Evolutionary conservation across 768 basidiomycete species (phyloP), one percentile per base, ranked within the genome.

Genomic region (Gloeostereum incarnatum): DNA sequence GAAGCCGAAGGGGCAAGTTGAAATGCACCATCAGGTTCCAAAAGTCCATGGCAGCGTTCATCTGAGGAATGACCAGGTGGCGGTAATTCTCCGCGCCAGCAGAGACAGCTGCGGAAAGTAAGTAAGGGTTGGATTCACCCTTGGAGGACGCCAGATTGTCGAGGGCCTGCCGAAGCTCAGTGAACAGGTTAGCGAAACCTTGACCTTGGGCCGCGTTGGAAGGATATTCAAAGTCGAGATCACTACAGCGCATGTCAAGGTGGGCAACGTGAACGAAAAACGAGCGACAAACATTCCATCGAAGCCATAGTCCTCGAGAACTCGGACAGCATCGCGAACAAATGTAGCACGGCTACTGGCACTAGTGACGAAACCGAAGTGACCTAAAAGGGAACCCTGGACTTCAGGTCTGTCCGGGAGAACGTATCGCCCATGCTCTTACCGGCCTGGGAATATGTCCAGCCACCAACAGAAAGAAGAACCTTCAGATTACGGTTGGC

Each of bases 171-270:
- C 88, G 71, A 10, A 86, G 60, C 10, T 69, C 67, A 0, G 73
- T 77, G 40, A 79, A 54, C 13, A 91, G 72, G 41, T 71, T 63
- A 13, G 82, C 75, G 38, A 87, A 75, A 1, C 74, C 81, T 47
- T 75, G 69, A 1, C 81, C 83, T 48, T 81, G 73, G 0, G 56
- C 69, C 2, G 65, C 53, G 39, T 58, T 71, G 23, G 68, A 53
- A 0, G 86, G 83, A 49, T 81, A 89, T 57, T 91, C 87, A 56
- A 78, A 89, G 56, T 90, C 86, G 34, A 85, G 55, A 44, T 85
- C 81, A 51, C 78, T 79, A 30, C 0, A 13, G 22, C 4, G 13
- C 16, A 9, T 18, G 8, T 8, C 8, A 33, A 9, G 17, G 8
- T 33, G 10, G 11, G 14, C 18, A 16, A 16, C 21, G 23, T 6